phyloP scores from a whole-genome alignment of 768 basidiomycete species.

The Lactarius pseudohatsudake region DNA sequence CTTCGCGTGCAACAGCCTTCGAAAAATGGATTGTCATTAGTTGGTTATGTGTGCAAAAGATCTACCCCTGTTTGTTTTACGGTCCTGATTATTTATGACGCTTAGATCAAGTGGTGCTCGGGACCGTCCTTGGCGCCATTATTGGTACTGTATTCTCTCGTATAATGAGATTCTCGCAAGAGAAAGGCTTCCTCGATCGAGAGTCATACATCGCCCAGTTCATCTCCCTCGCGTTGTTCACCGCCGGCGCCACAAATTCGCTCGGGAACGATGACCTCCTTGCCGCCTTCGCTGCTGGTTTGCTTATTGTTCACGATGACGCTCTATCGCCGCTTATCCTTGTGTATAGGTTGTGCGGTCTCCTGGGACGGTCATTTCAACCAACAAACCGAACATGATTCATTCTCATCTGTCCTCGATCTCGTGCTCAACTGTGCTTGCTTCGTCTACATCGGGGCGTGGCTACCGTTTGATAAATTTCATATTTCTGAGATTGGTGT shows the following conservation, averaged over 20 bases:
- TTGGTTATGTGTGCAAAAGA: slow-evolving; percentile 61
- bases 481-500: slow-evolving; percentile 57
- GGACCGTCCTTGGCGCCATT: slow-evolving; percentile 64
- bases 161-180: slow-evolving; percentile 69
- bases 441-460: slow-evolving; percentile 87
- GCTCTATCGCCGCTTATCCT: neutral
- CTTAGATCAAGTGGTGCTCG: slow-evolving; percentile 78
- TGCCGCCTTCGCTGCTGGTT: slow-evolving; percentile 83
- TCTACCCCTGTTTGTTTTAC: slow-evolving; percentile 5
- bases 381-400: slow-evolving; percentile 74
- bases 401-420: slow-evolving; percentile 89
- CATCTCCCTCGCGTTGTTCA: slow-evolving; percentile 68
- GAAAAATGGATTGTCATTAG: slow-evolving; percentile 86
- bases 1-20: slow-evolving; percentile 59
- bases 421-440: slow-evolving; percentile 79
- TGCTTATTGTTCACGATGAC: slow-evolving; percentile 15
- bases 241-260: slow-evolving; percentile 74
- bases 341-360: slow-evolving; percentile 70
- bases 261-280: slow-evolving; percentile 87
- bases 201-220: slow-evolving; percentile 90
- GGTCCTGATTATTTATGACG: neutral
- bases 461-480: slow-evolving; percentile 69
- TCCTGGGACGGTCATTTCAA: slow-evolving; percentile 91
- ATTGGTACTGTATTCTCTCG: slow-evolving; percentile 60
- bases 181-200: slow-evolving; percentile 64